A percentile compares a stretch with the other conserved stretches of the same genome.
Conservation (phyloP, 2,329 filamentous ascomycete species). For the Gyromitra esculenta region DNA sequence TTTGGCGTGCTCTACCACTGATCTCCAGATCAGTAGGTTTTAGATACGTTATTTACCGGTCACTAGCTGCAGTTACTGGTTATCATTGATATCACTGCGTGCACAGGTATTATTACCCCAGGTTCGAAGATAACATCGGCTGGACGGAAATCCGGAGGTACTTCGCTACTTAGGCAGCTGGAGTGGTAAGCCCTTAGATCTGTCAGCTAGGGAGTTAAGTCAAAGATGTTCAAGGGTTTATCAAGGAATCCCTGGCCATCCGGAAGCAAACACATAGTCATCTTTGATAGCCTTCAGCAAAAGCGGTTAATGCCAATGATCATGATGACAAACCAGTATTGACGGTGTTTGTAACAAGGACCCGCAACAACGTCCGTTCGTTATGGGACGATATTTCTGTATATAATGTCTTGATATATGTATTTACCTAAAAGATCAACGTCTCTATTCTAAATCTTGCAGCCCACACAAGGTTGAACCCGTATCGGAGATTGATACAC, state of each 20-base stretch:
- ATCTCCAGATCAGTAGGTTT: slow-evolving; percentile 8
- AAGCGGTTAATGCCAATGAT: not conserved
- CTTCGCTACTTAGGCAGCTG: not conserved
- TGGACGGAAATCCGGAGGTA: not conserved
- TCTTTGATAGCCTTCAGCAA: not conserved
- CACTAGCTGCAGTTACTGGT: not conserved
- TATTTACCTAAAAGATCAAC: slow-evolving; percentile 7
- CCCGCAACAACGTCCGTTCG: not conserved
- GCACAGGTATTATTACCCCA: not conserved
- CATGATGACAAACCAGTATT: not conserved
- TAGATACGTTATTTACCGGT: slow-evolving; percentile 9
- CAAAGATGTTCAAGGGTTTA: not conserved
- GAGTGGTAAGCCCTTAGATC: not conserved
- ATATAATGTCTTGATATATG: slow-evolving; percentile 13
- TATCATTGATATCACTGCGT: slow-evolving; percentile 1
- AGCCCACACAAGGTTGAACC: slow-evolving; percentile 18
- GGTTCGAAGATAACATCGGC: not conserved
- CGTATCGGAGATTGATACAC: slow-evolving; percentile 34
- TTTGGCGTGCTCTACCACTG: not conserved
- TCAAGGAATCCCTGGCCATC: not conserved
- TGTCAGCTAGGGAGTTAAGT: not conserved
- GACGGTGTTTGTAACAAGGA: not conserved
- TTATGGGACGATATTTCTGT: not conserved
- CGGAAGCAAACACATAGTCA: not conserved
- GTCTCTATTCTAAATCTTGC: slow-evolving; percentile 1